Conservation (phyloP, 495 filamentous ascomycete genomes). For the Aspergillus sparsus region DNA sequence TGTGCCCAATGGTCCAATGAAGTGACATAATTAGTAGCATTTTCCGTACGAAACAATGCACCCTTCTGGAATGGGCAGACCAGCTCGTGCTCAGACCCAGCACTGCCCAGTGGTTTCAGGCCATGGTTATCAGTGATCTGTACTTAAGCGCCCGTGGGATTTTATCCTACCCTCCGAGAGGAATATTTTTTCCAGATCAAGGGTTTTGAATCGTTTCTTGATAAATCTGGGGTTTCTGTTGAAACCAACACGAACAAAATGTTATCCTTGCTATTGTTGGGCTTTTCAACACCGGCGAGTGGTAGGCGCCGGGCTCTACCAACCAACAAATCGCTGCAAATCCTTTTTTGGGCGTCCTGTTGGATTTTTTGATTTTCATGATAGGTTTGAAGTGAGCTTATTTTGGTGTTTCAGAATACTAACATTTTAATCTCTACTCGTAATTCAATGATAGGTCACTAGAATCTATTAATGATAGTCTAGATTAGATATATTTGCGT, state of each 20-base stretch:
- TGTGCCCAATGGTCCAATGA: not conserved
- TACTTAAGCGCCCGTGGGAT: not conserved
- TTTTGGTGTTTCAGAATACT: not conserved
- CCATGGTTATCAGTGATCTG: not conserved
- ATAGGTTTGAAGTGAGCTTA: not conserved
- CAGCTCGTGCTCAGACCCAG: not conserved
- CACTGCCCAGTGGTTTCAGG: not conserved
- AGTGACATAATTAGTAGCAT: conserved; percentile 16
- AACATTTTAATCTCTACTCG: too few relatives aligned
- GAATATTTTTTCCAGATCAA: too few relatives aligned
- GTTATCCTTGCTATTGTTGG: not conserved
- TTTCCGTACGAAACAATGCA: conserved; percentile 10
- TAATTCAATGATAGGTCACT: too few relatives aligned
- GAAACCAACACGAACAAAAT: not conserved
- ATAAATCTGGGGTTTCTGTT: not conserved
- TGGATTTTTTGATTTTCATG: too few relatives aligned
- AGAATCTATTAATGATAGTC: too few relatives aligned
- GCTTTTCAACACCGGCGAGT: not conserved
- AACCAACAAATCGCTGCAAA: not conserved
- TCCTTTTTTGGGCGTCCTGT: not conserved
- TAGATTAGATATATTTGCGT: too few relatives aligned
- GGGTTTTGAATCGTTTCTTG: too few relatives aligned
- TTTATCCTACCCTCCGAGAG: not conserved
- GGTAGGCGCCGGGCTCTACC: not conserved
- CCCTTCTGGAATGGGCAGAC: not conserved